Evolutionary conservation across 73 alveolate species (phyloP), one percentile per base, ranked within the genome.

Genomic region (Paraurostyla sp.): DNA sequence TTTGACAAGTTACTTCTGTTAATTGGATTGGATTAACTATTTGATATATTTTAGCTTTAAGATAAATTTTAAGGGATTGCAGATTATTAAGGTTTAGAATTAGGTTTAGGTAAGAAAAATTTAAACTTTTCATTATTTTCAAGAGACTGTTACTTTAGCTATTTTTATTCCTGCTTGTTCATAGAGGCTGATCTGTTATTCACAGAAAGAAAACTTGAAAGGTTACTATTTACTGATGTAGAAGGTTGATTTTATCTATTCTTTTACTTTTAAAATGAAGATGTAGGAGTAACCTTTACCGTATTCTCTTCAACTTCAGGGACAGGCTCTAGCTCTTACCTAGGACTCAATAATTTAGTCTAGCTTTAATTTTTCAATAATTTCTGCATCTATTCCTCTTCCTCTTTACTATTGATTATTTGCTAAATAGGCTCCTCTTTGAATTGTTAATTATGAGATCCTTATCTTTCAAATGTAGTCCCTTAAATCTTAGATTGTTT

Each of bases 111-210:
- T 16, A 65, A 38, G 58, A 65, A 65, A 40, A 65, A 25, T 35
- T 65, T 65, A 22, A 65, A 65, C 25, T 65, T 65, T 22, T 65
- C 82, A 40, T 33, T 38, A 38, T 65, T 65, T 38, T 65, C 82
- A 20, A 38, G 35, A 6, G 82, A 65, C 38, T 40, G 35, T 65
- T 65, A 15, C 25, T 65, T 65, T 6, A 16, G 54, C 35, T 13
- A 9, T 38, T 65, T 65, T 40, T 65, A 38, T 38, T 65, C 82
- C 41, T 65, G 36, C 23, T 32, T 15, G 3, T 43, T 65, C 23
- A 56, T 65, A 2, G 82, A 65, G 9, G 82, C 46, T 38, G 82
- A 65, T 36, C 82, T 32, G 16, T 27, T 65, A 38, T 65, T 65
- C 6, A 35, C 6, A 38, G 16, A 38, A 18, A 65, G 36, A 22